Base-by-base conservation (phyloP, 805 yeast species). In the Ogataea populi-albae region DNA sequence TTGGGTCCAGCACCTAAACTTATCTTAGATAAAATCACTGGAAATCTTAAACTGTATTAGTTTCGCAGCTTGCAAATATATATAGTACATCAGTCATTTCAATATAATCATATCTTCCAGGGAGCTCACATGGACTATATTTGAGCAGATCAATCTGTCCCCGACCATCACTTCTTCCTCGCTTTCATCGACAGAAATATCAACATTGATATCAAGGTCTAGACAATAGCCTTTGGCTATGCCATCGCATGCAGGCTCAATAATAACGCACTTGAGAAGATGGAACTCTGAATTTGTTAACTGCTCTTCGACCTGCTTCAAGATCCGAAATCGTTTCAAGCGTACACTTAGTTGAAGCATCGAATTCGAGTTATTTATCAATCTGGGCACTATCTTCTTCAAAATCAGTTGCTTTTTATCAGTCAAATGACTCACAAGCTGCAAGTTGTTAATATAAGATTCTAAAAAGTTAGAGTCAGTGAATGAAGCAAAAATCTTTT, bases 1-100 rank as follows among this genome's bases (percentile, higher is more conserved):
- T 58, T 93, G 18, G 99, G 99, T 0, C 99, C 99, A 1, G 98
- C 96, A 14, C 97, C 98, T 16, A 86, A 80, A 46, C 49, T 71
- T 0, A 78, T 81, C 0, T 60, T 91, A 41, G 96, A 93, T 57
- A 77, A 80, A 55, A 77, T 91, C 36, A 89, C 98, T 1, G 81
- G 86, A 11, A 80, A 72, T 17, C 68, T 91, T 50, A 86, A 82
- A 56, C 65, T 91, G 40, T 86, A 84, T 54, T 87, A 30, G 29
- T 24, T 17, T 33, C 39, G 23, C 16, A 24, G 10, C 15, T 33
- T 24, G 17, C 28, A 34, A 30, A 17, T 29, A 17, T 38, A 35
- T 40, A 23, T 27, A 34, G 25, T 18, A 25, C 12, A 17, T 21
- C 16, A 24, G 20, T 28, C 26, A 45, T 25, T 40, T 53, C 38